These are phyloP conservation scores for Stemphylium vesicarium DNA, from an alignment of 2,329 filamentous ascomycete species.

Conservation along the genomic window DNA sequence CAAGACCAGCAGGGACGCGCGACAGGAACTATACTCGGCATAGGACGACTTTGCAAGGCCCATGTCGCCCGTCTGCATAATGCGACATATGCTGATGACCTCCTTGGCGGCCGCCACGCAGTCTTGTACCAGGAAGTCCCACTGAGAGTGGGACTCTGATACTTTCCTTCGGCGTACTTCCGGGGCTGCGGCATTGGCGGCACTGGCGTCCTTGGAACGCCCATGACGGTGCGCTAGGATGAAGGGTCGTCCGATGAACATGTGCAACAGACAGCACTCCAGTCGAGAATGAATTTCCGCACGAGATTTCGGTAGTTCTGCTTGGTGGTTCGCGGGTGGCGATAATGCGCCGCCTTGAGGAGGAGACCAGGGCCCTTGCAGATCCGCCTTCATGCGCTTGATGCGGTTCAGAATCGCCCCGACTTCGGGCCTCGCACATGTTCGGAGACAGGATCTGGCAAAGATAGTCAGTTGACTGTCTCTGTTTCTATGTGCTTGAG, in stretches of 20 bases:
- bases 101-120: constrained; percentile 16
- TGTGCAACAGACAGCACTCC: constrained; percentile 18
- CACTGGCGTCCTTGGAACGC: neutral
- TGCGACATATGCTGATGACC: constrained; percentile 12
- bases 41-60: constrained; percentile 21
- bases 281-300: constrained; percentile 8
- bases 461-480: neutral
- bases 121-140: constrained; percentile 15
- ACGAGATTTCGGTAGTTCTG: constrained; percentile 2
- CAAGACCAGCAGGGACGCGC: constrained; percentile 18
- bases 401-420: constrained; percentile 7
- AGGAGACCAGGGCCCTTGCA: constrained; percentile 7
- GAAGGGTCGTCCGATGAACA: constrained; percentile 22
- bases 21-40: constrained; percentile 20
- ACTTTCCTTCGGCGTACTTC: neutral
- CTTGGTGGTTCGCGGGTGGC: neutral
- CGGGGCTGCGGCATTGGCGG: neutral
- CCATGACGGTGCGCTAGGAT: constrained; percentile 16
- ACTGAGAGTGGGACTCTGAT: neutral
- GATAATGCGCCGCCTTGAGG: neutral
- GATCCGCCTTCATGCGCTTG: constrained; percentile 8
- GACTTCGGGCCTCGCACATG: constrained; percentile 10
- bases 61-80: constrained; percentile 14
- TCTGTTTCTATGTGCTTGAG: no score
- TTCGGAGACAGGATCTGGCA: constrained; percentile 11